These are phyloP conservation scores for Dendrothele bispora DNA, from an alignment of 768 basidiomycete genomes.

Conservation along the genomic window DNA sequence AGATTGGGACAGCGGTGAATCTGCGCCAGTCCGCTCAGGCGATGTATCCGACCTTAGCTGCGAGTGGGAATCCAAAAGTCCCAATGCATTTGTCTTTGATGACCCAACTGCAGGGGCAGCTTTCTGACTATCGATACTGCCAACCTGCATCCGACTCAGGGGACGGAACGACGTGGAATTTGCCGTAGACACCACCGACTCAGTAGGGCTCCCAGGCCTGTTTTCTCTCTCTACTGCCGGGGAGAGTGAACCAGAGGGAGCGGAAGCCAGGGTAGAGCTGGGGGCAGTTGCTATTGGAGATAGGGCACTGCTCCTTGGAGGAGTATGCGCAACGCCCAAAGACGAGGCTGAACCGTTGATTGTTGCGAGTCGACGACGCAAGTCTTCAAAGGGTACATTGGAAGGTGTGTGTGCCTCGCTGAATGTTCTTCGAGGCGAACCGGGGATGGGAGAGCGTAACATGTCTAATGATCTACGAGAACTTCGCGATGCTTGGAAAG, in stretches of 20 bases:
- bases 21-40: conserved; percentile 71
- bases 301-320: conserved; percentile 40
- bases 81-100: conserved; percentile 79
- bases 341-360: conserved; percentile 76
- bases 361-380: conserved; percentile 71
- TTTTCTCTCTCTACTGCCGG: conserved; percentile 42
- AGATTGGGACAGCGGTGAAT: conserved; percentile 71
- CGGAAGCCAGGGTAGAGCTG: conserved; percentile 26
- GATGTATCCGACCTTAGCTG: conserved; percentile 66
- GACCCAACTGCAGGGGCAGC: conserved; percentile 90
- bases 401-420: conserved; percentile 44
- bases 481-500: conserved; percentile 39
- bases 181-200: conserved; percentile 73
- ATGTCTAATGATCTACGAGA: conserved; percentile 41
- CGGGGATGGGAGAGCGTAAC: conserved; percentile 40
- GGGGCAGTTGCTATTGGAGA: conserved; percentile 33
- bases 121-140: conserved; percentile 70
- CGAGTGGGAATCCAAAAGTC: conserved; percentile 76
- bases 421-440: conserved; percentile 49
- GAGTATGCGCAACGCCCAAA: conserved; percentile 46
- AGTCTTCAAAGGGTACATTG: conserved; percentile 73
- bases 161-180: conserved; percentile 63
- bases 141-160: conserved; percentile 64
- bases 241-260: conserved; percentile 25
- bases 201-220: conserved; percentile 77